Percentiles rank a stretch among this genome's conserved stretches.
Evolutionary conservation across 2,329 filamentous ascomycete genomes (phyloP).

Genomic region (Dothistroma pini): DNA sequence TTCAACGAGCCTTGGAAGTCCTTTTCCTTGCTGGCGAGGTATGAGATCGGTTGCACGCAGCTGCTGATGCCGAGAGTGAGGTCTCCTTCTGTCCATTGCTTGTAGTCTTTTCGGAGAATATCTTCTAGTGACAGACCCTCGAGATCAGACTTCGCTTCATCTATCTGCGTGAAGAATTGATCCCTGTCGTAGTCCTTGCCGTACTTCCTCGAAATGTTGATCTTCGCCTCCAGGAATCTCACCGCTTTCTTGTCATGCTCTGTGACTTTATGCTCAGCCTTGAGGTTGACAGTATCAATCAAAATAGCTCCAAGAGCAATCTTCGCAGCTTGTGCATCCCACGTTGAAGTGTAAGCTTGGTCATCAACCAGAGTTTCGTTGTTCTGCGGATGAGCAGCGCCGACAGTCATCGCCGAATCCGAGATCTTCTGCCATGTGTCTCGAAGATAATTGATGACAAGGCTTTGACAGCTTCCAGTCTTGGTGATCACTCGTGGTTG

Average conservation of each 20-base stretch:
- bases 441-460: slow-evolving; percentile 60
- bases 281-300: slow-evolving; percentile 67
- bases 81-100: slow-evolving; percentile 63
- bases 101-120: slow-evolving; percentile 78
- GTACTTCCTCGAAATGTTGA: slow-evolving; percentile 38
- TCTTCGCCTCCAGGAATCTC: slow-evolving; percentile 55
- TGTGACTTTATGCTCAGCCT: slow-evolving; percentile 59
- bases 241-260: slow-evolving; percentile 58
- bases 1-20: slow-evolving; percentile 51
- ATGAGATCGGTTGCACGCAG: slow-evolving; percentile 60
- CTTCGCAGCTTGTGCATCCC: slow-evolving; percentile 60
- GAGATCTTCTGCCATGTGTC: slow-evolving; percentile 55
- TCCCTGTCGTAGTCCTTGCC: slow-evolving; percentile 49
- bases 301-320: slow-evolving; percentile 68
- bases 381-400: slow-evolving; percentile 40
- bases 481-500: slow-evolving; percentile 61
- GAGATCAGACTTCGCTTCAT: slow-evolving; percentile 65
- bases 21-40: slow-evolving; percentile 55
- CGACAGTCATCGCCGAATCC: slow-evolving; percentile 35
- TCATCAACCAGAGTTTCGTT: slow-evolving; percentile 37
- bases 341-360: slow-evolving; percentile 36
- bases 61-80: slow-evolving; percentile 64
- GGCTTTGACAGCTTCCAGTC: slow-evolving; percentile 68
- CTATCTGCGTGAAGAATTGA: slow-evolving; percentile 58
- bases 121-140: slow-evolving; percentile 59